Evolutionary conservation across 75 land plant species (phyloP).

Genomic region (Sequoia sempervirens): DNA sequence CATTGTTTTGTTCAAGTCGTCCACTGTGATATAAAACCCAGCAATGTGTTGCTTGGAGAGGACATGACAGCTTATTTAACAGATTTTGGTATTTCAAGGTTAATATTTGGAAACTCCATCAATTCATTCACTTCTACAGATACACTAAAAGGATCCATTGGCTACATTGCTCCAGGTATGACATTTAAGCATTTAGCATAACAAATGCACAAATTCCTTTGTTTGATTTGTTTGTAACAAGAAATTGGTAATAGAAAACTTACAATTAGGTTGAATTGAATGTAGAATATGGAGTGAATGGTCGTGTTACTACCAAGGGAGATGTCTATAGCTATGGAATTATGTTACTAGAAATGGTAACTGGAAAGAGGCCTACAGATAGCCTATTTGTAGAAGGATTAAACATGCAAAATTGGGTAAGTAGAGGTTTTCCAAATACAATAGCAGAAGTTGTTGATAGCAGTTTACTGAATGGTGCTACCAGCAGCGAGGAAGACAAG

Average conservation of each 20-base stretch:
- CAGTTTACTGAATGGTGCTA: background rate
- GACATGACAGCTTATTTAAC: slow-evolving; percentile 13
- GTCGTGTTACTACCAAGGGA: background rate
- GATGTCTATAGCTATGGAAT: slow-evolving; percentile 4
- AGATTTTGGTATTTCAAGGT: slow-evolving; percentile 18
- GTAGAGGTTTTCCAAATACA: background rate
- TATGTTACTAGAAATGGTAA: background rate
- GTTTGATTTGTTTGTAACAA: background rate
- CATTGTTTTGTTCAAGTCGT: background rate
- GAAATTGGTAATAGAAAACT: background rate
- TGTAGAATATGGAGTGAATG: background rate
- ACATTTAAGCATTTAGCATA: background rate
- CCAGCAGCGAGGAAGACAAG: background rate
- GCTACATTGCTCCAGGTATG: slow-evolving; percentile 5
- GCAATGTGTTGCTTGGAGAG: slow-evolving; percentile 13
- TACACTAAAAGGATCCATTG: background rate
- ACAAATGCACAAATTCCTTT: background rate
- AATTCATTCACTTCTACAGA: background rate
- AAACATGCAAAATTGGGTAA: background rate
- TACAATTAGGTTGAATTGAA: background rate
- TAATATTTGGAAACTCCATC: background rate
- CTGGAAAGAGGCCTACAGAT: background rate
- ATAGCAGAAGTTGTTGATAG: background rate
- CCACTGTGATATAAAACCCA: slow-evolving; percentile 21
- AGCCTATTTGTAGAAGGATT: background rate